phyloP scores from a whole-genome alignment of 169 alveolate species.

The Amoebophrya sp. region DNA sequence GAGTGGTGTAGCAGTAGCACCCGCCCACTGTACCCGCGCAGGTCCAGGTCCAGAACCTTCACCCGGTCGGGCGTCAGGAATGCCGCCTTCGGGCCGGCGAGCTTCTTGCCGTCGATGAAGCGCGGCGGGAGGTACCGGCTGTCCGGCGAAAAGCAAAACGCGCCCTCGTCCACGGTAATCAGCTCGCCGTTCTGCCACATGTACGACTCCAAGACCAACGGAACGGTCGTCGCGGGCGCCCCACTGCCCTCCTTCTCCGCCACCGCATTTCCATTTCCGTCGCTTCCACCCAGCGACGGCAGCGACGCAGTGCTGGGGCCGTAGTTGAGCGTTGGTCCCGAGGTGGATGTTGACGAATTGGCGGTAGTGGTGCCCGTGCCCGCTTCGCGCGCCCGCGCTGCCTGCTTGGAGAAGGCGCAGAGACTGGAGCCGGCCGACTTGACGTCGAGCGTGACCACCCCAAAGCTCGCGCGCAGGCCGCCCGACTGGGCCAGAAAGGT shows the following conservation, averaged over 20 bases:
- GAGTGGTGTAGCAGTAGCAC: background rate
- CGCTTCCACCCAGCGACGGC: too few relatives aligned
- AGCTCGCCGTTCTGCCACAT: background rate
- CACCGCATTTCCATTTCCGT: too few relatives aligned
- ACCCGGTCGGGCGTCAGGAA: background rate
- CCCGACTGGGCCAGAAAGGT: background rate
- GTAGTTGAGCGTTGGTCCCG: too few relatives aligned
- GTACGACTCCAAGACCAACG: background rate
- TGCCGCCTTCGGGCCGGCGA: background rate
- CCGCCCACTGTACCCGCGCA: too few relatives aligned
- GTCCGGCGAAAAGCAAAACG: background rate
- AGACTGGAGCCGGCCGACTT: background rate
- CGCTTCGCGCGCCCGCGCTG: too few relatives aligned
- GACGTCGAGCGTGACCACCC: background rate
- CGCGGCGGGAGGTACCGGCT: background rate
- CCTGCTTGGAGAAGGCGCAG: background rate
- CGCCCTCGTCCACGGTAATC: background rate
- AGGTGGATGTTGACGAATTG: too few relatives aligned
- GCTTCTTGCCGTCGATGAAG: background rate
- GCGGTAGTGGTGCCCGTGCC: too few relatives aligned
- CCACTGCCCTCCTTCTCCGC: too few relatives aligned
- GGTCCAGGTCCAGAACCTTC: background rate
- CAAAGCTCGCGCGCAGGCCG: background rate
- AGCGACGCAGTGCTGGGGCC: too few relatives aligned
- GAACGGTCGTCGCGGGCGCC: too few relatives aligned